Base-by-base conservation (phyloP, 2,329 filamentous ascomycete species). In the Alternaria brassicicola region DNA sequence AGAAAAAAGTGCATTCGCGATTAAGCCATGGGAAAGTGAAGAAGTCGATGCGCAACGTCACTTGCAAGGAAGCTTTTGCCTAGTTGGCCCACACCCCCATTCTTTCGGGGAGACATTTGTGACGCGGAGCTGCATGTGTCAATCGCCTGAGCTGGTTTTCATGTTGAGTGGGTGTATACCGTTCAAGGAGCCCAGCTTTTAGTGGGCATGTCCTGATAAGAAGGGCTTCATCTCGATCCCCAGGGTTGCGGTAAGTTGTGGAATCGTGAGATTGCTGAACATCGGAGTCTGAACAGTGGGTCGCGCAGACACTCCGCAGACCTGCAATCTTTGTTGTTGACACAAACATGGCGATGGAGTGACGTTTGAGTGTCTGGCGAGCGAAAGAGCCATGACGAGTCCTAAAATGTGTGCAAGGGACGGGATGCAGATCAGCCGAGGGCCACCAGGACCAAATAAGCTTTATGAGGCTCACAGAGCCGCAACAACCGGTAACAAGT, bases 21-120 rank as follows among this genome's bases (percentile, higher is more conserved):
- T 31, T 43, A 12, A 21, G 47, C 48, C 50, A 67, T 64, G 60
- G 59, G 51, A 61, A 68, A 64, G 51, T 61, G 35, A 59, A 58
- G 58, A 70, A 67, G 67, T 64, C 59, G 58, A 68, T 70, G 49
- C 25, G 50, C 52, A 59, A 68, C 62, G 64, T 70, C 64, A 70
- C 63, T 51, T 28, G 49, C 42, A 47, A 43, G 50, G 56, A 65
- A 60, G 47, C 21, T 55, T 63, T 65, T 64, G 43, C 61, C 52
- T 53, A 53, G 46, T 56, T 42, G 4, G 55, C 43, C 47, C 51
- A 55, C 33, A 28, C 30, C 35, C 45, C 52, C 52, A 38, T 26
- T 59, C 21, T 48, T 48, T 31, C 35, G 23, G 35, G n/a, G 19
- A n/a, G 50, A 52, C 17, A 26, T 25, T 33, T 31, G 42, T 48